Percentiles rank a stretch among this genome's conserved stretches.
phyloP scores from a whole-genome alignment of 306 rosid genomes.

The Datisca glomerata region DNA sequence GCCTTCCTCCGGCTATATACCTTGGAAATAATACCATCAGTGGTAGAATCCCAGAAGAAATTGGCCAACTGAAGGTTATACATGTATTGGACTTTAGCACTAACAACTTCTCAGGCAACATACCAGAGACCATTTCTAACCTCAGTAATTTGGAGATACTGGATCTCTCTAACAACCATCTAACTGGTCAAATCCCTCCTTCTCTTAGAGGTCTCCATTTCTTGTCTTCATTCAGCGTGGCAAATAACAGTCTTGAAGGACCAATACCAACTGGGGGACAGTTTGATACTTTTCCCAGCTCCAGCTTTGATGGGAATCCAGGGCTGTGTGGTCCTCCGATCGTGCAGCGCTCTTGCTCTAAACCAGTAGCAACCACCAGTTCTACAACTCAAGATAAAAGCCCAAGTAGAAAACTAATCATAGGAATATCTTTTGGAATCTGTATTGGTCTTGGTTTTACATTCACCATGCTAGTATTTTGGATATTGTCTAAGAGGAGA shows the following conservation, averaged over 20 bases:
- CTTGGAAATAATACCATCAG: conserved; percentile 45
- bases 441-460: conserved; percentile 40
- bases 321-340: conserved; percentile 46
- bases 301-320: conserved; percentile 63
- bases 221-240: conserved; percentile 78
- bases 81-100: conserved; percentile 44
- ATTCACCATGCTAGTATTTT: conserved; percentile 32
- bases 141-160: conserved; percentile 68
- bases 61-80: conserved; percentile 54
- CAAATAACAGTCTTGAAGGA: conserved; percentile 68
- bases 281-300: conserved; percentile 53
- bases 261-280: conserved; percentile 70
- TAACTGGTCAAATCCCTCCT: conserved; percentile 70
- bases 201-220: conserved; percentile 56
- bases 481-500: conserved; percentile 80
- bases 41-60: conserved; percentile 52
- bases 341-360: conserved; percentile 45
- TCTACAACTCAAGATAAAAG: conserved; percentile 12
- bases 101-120: conserved; percentile 61
- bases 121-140: conserved; percentile 54
- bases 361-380: conserved; percentile 7
- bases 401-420: conserved; percentile 31
- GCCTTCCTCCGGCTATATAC: conserved; percentile 69
- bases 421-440: conserved; percentile 28
- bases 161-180: conserved; percentile 53